Conservation (phyloP, 2,329 filamentous ascomycete species). For the Clarireedia hainanense region DNA sequence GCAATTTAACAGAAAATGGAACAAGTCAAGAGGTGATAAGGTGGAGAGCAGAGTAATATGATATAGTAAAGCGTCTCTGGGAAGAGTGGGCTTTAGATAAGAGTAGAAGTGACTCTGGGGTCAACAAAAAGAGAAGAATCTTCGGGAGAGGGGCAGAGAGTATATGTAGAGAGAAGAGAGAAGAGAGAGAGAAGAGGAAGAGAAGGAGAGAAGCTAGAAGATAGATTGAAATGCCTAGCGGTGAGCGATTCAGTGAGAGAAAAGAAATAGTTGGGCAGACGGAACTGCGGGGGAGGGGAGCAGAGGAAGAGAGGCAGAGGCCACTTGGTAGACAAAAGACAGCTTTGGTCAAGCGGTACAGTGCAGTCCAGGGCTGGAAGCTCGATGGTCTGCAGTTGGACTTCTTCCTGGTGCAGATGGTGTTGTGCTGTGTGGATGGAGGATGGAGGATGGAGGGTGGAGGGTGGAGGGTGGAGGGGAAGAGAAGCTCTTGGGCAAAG, state of each 20-base stretch:
- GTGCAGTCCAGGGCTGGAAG: not conserved
- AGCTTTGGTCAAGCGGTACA: too few relatives aligned
- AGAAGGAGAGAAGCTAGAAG: not conserved
- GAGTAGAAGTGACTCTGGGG: too few relatives aligned
- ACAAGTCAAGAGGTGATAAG: not conserved
- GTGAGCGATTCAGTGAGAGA: not conserved
- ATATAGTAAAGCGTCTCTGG: too few relatives aligned
- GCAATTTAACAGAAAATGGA: not conserved
- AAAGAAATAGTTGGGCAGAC: not conserved
- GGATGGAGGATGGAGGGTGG: not conserved
- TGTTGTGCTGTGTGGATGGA: not conserved
- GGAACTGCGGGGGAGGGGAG: not conserved
- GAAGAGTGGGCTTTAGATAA: too few relatives aligned
- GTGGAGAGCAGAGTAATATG: not conserved
- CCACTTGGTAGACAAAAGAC: too few relatives aligned
- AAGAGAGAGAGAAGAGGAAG: not conserved
- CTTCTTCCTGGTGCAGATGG: not conserved
- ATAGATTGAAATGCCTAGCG: not conserved
- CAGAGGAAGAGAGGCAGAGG: too few relatives aligned
- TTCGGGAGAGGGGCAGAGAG: too few relatives aligned
- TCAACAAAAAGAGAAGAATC: too few relatives aligned
- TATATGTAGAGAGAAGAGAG: too few relatives aligned
- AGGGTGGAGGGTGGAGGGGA: not conserved
- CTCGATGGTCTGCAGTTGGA: not conserved
- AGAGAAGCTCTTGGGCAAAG: not conserved